Evolutionary conservation across 2,329 filamentous ascomycete species (phyloP).

Genomic region (Phialophora expanda): DNA sequence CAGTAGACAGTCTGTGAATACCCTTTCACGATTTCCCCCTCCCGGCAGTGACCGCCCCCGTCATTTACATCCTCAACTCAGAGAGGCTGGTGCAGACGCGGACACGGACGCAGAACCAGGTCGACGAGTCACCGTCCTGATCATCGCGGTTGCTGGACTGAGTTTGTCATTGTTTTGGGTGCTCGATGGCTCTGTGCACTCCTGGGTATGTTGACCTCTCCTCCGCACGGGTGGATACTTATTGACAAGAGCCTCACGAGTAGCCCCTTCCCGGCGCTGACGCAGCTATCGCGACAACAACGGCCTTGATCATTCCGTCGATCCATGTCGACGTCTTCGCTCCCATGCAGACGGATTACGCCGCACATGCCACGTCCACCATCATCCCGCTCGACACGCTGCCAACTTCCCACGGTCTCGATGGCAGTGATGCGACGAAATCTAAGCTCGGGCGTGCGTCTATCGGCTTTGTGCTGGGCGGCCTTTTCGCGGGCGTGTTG

Average conservation of each 20-base stretch:
- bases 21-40: too few species aligned
- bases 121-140: not conserved
- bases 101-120: not conserved
- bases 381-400: not conserved
- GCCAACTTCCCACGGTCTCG: not conserved
- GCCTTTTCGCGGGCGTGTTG: not conserved
- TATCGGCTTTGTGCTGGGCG: not conserved
- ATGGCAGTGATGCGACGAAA: not conserved
- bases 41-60: not conserved
- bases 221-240: not conserved
- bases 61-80: not conserved
- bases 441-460: not conserved
- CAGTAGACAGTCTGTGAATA: not conserved
- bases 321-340: not conserved
- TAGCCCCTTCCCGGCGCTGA: not conserved
- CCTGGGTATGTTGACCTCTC: not conserved
- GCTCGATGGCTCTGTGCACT: not conserved
- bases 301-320: not conserved
- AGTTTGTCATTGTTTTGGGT: not conserved
- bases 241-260: not conserved
- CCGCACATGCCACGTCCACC: not conserved
- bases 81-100: not conserved
- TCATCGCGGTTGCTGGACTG: not conserved
- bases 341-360: constrained; percentile 1
- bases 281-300: not conserved